Base-by-base conservation (phyloP, 164 flowering plant species). In the Berberis thunbergii region DNA sequence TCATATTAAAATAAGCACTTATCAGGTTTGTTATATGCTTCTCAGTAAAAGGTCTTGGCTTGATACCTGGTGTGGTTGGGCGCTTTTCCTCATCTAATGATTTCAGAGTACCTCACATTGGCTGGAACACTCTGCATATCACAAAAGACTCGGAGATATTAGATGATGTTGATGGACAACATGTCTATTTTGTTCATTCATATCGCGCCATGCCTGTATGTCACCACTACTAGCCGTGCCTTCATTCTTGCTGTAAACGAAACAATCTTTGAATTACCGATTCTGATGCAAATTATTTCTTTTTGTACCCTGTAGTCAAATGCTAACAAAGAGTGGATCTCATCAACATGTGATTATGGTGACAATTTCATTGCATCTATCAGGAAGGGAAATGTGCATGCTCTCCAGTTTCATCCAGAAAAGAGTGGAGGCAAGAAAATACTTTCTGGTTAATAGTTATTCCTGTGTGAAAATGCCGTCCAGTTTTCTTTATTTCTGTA, bases 381-480 rank as follows among this genome's bases (percentile, higher is more conserved):
- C 59, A 80, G 79, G 69, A 85, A 75, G 79, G 99, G 99, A 72
- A 94, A 87, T 86, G 86, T 87, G 54, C 87, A 94, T 69, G 99
- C 96, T 42, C 96, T 94, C 62, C 99, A 94, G 72, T 94, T 94
- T 79, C 99, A 94, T 76, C 99, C 97, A 42, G 99, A 94, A 73
- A 94, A 94, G 78, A 94, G 99, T 80, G 99, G 99, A 79, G 97
- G 99, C 72, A 76, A 69, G 87, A 64, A 12, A 63, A 59, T 48
- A 2, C 67, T 56, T 62, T 10, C 40, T 60, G 41, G 39, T 41
- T 59, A 26, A 43, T 42, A 41, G 46, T 59, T 10, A n/a, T 60
- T 46, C 8, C 49, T 4, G 8, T 46, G 49, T 46, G 6, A 4
- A 4, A 46, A 4, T 4, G 4, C 6, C 49, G 49, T 46, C 4